Percentiles rank a stretch among this genome's conserved stretches.
Evolutionary conservation across 2,329 filamentous ascomycete genomes (phyloP).

Genomic region (Cladophialophora immunda): DNA sequence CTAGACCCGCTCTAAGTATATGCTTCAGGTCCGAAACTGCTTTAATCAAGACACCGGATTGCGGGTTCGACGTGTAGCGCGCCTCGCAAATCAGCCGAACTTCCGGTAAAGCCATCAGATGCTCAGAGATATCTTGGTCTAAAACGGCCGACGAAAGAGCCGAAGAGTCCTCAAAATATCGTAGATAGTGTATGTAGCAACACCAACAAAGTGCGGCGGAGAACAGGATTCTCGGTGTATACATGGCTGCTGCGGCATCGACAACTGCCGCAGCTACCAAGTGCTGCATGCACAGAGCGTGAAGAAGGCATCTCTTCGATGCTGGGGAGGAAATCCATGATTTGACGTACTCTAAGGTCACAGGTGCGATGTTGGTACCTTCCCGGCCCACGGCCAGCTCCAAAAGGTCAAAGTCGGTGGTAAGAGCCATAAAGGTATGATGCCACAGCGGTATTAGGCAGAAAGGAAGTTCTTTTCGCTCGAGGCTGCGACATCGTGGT

Average conservation of each 20-base stretch:
- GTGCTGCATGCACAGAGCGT: conserved; percentile 36
- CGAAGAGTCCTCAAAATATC: too few relatives aligned
- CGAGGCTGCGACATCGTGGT: conserved; percentile 11
- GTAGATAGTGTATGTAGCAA: conserved; percentile 25
- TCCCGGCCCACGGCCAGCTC: conserved; percentile 43
- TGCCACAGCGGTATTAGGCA: conserved; percentile 43
- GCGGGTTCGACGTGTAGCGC: too few relatives aligned
- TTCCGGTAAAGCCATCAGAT: conserved; percentile 14
- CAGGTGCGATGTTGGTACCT: conserved; percentile 32
- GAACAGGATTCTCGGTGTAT: conserved; percentile 38
- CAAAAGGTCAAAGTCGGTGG: conserved; percentile 41
- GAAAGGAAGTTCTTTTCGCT: conserved; percentile 35
- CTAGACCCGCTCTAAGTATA: conserved; percentile 14
- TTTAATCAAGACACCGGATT: background rate
- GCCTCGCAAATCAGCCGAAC: too few relatives aligned
- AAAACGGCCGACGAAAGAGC: too few relatives aligned
- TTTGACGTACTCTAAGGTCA: conserved; percentile 17
- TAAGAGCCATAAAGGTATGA: conserved; percentile 39
- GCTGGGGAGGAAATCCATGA: conserved; percentile 40
- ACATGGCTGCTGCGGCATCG: conserved; percentile 34
- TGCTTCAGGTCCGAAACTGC: conserved; percentile 13
- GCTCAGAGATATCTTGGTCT: conserved; percentile 8
- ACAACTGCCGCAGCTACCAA: conserved; percentile 29
- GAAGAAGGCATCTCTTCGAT: conserved; percentile 35
- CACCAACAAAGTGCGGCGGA: conserved; percentile 30